Base-by-base conservation (phyloP, 2,329 filamentous ascomycete genomes). In the Fusarium musae region DNA sequence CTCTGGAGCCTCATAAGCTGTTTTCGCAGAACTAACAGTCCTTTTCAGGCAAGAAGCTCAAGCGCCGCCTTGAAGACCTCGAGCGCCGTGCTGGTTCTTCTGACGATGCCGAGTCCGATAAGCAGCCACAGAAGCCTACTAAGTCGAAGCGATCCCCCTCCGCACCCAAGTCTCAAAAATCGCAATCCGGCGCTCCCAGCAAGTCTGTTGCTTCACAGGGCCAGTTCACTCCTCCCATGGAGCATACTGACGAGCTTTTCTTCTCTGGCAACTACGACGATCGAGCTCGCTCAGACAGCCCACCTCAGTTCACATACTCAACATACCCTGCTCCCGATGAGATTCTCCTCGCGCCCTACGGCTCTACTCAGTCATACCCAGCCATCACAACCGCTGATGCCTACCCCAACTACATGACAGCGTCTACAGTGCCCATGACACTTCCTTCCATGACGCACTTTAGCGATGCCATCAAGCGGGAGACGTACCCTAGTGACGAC, bases 21-120 rank as follows among this genome's bases (percentile, higher is more conserved):
- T 19, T 47, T 40, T 28, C 32, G n/a, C 36, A 56, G 40, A 53
- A 76, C 69, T 75, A 46, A 77, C 67, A 69, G 53, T 17, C 3
- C 26, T 39, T 69, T 69, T 66, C 79, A 95, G 93, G 93, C 88
- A 96, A 96, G 90, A 96, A 96, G 90, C 91, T 96, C 78, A 96
- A 96, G 92, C 93, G 92, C 86, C 91, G 93, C 79, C 87, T 96
- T 80, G 93, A 96, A 86, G 93, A 96, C 80, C 89, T 96, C 77
- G 93, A 96, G 87, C 90, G 92, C 80, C 89, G 93, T 75, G 93
- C 93, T 66, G 92, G 91, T 50, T 83, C 82, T 59, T 81, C 80
- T 67, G 84, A 86, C 53, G 84, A 85, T 85, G 90, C 81, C 58
- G 83, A 84, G 40, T 76, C 71, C 52, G 76, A 78, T 57, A 78